Evolutionary conservation across 208 protist species (phyloP).

Genomic region (Borovskyia barvae): DNA sequence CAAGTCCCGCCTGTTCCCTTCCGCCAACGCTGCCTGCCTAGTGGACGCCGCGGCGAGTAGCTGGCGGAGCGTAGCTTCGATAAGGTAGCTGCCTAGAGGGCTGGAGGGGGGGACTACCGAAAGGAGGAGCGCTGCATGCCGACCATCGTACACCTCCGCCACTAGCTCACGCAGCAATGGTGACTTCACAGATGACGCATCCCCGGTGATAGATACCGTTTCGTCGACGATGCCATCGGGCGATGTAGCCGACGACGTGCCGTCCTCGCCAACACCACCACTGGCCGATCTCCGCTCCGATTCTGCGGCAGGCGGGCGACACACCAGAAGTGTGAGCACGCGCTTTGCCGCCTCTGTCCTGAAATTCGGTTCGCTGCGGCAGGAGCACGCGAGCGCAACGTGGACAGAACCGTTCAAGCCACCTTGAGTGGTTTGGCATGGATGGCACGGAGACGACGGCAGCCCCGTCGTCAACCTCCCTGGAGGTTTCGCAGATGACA

Average conservation of each 20-base stretch:
- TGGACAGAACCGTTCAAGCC: too few relatives aligned
- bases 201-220: neutral
- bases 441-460: too few relatives aligned
- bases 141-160: constrained; percentile 9
- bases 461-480: too few relatives aligned
- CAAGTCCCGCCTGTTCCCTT: too few relatives aligned
- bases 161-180: constrained; percentile 12
- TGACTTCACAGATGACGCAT: neutral
- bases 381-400: constrained; percentile 1
- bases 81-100: neutral
- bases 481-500: too few relatives aligned
- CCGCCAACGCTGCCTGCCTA: neutral
- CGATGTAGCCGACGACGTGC: too few relatives aligned
- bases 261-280: neutral
- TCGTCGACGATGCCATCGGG: constrained; percentile 20
- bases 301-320: neutral
- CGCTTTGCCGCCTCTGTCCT: neutral
- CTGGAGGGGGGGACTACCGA: constrained; percentile 8
- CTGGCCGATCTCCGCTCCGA: too few relatives aligned
- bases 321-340: constrained; percentile 14
- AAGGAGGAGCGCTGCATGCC: constrained; percentile 11
- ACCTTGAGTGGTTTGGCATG: too few relatives aligned
- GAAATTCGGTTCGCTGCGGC: neutral
- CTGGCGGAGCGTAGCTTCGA: constrained; percentile 10
- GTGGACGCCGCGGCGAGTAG: constrained; percentile 6